Conservation (phyloP, 164 flowering plant species). For the Paratinospora sagittata region DNA sequence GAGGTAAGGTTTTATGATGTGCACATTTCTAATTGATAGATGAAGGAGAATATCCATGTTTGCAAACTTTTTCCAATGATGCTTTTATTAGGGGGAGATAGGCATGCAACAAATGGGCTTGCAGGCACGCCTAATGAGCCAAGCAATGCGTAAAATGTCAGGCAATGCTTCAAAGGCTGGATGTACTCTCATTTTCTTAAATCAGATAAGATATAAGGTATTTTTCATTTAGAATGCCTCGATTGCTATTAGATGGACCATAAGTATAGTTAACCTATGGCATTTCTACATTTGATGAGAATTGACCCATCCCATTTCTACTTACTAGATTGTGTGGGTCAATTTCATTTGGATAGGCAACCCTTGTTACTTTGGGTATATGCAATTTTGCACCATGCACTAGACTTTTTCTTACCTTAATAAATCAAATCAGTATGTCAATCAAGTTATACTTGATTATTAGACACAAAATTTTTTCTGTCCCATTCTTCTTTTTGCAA, state of each 20-base stretch:
- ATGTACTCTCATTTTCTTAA: slow-evolving; percentile 88
- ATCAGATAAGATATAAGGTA: slow-evolving; percentile 97
- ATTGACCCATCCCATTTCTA: background rate
- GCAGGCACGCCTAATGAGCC: slow-evolving; percentile 99
- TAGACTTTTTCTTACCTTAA: background rate
- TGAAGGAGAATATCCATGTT: background rate
- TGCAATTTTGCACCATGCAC: background rate
- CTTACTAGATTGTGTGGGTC: background rate
- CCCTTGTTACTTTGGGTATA: background rate
- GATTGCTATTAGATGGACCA: background rate
- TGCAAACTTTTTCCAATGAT: slow-evolving; percentile 6
- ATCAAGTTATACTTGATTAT: background rate
- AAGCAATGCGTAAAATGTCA: slow-evolving; percentile 98
- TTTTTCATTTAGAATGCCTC: background rate
- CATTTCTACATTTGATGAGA: background rate
- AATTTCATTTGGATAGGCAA: background rate
- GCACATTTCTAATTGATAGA: background rate
- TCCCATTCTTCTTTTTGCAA: background rate
- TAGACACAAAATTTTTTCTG: background rate
- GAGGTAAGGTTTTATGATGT: slow-evolving; percentile 44
- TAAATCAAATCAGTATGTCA: background rate
- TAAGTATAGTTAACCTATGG: background rate
- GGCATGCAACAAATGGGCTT: slow-evolving; percentile 99
- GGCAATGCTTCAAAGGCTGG: slow-evolving; percentile 99
- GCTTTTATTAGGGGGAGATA: slow-evolving; percentile 70